These are phyloP conservation scores for Pinus taeda DNA, from an alignment of 75 land plant genomes.

Conservation along the genomic window DNA sequence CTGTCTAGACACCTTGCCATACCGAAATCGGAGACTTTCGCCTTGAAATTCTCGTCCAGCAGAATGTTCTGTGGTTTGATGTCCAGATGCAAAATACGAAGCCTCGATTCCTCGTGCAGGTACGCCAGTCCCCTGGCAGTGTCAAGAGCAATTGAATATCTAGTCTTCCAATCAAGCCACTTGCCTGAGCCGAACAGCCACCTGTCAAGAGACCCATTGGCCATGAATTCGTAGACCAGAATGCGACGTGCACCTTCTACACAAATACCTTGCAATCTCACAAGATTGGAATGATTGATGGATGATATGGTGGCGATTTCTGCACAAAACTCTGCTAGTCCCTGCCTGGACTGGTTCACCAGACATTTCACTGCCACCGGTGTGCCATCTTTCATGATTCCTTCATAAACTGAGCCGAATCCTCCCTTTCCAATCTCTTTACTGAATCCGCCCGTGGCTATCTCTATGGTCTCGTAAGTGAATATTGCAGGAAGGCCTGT, in stretches of 20 bases:
- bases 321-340: slow-evolving; percentile 26
- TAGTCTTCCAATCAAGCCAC: slow-evolving; percentile 38
- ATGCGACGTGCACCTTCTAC: slow-evolving; percentile 18
- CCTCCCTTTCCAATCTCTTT: slow-evolving; percentile 20
- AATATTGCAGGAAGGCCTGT: slow-evolving; percentile 26
- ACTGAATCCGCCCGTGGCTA: slow-evolving; percentile 18
- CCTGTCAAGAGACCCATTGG: slow-evolving; percentile 7
- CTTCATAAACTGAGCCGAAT: slow-evolving; percentile 29
- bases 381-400: slow-evolving; percentile 19
- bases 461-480: slow-evolving; percentile 10
- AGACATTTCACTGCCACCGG: slow-evolving; percentile 32
- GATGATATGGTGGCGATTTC: slow-evolving; percentile 27
- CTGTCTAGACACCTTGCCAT: slow-evolving; percentile 47
- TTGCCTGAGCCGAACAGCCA: background rate
- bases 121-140: slow-evolving; percentile 65
- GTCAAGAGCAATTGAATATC: slow-evolving; percentile 54
- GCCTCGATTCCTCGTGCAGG: slow-evolving; percentile 62
- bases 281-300: slow-evolving; percentile 25
- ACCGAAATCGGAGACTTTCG: slow-evolving; percentile 68
- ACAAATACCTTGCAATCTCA: slow-evolving; percentile 26
- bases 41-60: slow-evolving; percentile 52
- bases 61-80: slow-evolving; percentile 59
- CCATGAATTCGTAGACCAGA: slow-evolving; percentile 24
- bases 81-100: slow-evolving; percentile 19
- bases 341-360: slow-evolving; percentile 15